phyloP scores from a whole-genome alignment of 768 basidiomycete species.

The Lepiota venenata region DNA sequence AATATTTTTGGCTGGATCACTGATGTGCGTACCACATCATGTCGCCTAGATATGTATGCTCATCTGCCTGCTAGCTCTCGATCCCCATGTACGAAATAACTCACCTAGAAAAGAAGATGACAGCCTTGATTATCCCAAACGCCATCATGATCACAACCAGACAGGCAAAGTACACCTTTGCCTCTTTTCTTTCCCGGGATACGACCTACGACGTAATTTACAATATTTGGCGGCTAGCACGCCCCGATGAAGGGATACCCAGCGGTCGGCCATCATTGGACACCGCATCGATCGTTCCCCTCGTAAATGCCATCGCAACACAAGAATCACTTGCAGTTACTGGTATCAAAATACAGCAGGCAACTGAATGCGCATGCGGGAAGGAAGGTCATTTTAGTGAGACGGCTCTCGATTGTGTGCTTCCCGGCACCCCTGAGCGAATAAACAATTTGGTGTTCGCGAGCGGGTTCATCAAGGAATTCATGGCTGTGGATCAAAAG shows the following conservation, averaged over 20 bases:
- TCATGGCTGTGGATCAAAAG: slow-evolving; percentile 87
- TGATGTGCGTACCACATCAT: slow-evolving; percentile 56
- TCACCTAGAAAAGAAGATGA: slow-evolving; percentile 93
- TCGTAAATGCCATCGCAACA: slow-evolving; percentile 13
- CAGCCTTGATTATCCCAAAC: slow-evolving; percentile 96
- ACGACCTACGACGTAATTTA: slow-evolving; percentile 94
- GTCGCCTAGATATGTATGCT: not conserved
- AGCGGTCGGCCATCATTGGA: slow-evolving; percentile 34
- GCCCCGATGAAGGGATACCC: slow-evolving; percentile 56
- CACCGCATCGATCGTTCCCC: slow-evolving; percentile 15
- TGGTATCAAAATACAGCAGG: slow-evolving; percentile 32
- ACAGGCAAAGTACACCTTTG: slow-evolving; percentile 86
- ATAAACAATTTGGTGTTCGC: slow-evolving; percentile 96
- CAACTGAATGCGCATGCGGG: slow-evolving; percentile 73
- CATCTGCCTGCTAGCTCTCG: slow-evolving; percentile 54
- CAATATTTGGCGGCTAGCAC: slow-evolving; percentile 92
- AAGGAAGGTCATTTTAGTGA: slow-evolving; percentile 72
- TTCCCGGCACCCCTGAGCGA: slow-evolving; percentile 92
- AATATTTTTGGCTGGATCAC: slow-evolving; percentile 99
- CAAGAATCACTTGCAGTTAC: not conserved
- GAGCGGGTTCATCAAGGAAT: slow-evolving; percentile 93
- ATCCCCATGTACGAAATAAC: slow-evolving; percentile 88
- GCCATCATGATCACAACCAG: slow-evolving; percentile 88
- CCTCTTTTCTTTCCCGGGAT: slow-evolving; percentile 95
- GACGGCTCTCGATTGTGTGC: slow-evolving; percentile 67